Base-by-base conservation (phyloP, 2,329 filamentous ascomycete species). In the Pestalotiopsis sp. region DNA sequence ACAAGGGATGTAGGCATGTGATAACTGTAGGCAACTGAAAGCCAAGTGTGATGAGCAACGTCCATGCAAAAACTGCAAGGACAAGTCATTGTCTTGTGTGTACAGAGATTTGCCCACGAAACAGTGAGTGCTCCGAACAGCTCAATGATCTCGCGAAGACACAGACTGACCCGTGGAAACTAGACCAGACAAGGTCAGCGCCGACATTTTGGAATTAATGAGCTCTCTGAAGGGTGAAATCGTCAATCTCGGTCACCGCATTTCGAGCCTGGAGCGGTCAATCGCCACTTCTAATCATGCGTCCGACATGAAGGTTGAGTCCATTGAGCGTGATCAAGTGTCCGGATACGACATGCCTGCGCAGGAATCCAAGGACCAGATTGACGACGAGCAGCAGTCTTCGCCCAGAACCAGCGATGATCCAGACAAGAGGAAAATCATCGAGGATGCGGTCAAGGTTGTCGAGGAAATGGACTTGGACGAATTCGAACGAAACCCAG, bases 71-170 rank as follows among this genome's bases (percentile, higher is more conserved):
- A 93, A 91, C 75, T 99, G 96, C 79, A 92, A 92, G 75, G 95
- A 98, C 73, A 97, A 97, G 78, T 91, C 88, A 72, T 86, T 94
- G 39, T 87, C 90, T 66, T 99, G 93, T 83, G 91, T 93, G 79
- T 98, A 98, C 80, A 91, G 95, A 72, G 95, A 98, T 76, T 92
- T 96, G 5, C 92, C 94, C 25, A 94, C 94, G 17, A 96, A 97
- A 77, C 95, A 97, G 93, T 97, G 86, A 79, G 92, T 84, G 49
- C 17, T 20, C 66, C 59, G n/a, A 41, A 38, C 20, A 7, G 52
- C 49, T 57, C 23, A 57, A 62, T 25, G 25, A 25, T 6, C 64
- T 27, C 13, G 31, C 45, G 67, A 61, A 27, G 69, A 67, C 49
- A 60, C 70, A 72, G n/a, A 69, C 69, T 12, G 65, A 20, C 38